These are phyloP conservation scores for Spongispora temasekensis DNA, from an alignment of 1,284 basidiomycete species.

Conservation along the genomic window DNA sequence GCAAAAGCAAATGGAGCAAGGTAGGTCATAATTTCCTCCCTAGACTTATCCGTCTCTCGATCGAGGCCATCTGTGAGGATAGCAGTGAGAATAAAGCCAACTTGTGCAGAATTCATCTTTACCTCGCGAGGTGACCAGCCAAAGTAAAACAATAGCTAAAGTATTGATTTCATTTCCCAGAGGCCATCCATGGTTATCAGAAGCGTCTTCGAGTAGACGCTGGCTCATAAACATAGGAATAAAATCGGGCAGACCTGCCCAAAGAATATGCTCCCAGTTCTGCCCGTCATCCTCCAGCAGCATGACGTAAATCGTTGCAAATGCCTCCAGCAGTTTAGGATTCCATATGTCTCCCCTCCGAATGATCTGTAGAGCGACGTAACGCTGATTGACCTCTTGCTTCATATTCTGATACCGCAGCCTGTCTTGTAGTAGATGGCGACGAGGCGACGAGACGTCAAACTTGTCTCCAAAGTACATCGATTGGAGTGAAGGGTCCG, in stretches of 20 bases:
- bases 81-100: background rate
- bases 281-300: constrained; percentile 56
- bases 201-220: constrained; percentile 40
- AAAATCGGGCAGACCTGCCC: constrained; percentile 44
- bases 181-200: constrained; percentile 49
- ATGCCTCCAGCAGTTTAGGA: constrained; percentile 42
- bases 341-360: constrained; percentile 36
- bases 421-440: constrained; percentile 34
- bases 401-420: constrained; percentile 30
- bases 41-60: constrained; percentile 39
- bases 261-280: constrained; percentile 55
- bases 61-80: constrained; percentile 35
- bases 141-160: constrained; percentile 49
- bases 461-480: constrained; percentile 41
- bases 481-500: constrained; percentile 38
- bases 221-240: constrained; percentile 41
- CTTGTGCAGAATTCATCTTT: background rate
- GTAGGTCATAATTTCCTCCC: constrained; percentile 38
- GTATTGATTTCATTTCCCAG: constrained; percentile 45
- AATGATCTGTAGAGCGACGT: constrained; percentile 45
- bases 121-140: constrained; percentile 44
- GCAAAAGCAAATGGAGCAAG: constrained; percentile 49
- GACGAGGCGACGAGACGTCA: constrained; percentile 41
- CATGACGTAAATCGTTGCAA: constrained; percentile 64
- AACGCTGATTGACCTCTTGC: constrained; percentile 44